Evolutionary conservation across 2,329 filamentous ascomycete genomes (phyloP), one percentile per base, ranked within the genome.

Genomic region (Harringtonia aguacate): DNA sequence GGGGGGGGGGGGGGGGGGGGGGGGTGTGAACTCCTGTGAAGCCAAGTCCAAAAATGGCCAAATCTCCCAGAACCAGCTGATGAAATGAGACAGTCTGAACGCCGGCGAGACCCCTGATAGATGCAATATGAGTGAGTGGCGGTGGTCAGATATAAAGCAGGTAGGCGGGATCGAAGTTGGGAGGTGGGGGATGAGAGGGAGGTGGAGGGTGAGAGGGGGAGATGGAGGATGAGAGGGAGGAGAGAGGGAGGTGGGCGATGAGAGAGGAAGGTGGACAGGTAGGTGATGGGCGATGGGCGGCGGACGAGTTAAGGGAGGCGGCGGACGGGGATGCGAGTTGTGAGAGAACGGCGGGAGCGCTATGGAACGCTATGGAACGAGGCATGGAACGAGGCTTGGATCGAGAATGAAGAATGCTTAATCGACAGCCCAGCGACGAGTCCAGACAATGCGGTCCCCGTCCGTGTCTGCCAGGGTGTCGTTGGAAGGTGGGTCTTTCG

Each of bases 401-500:
- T 3, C n/a, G 37, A 33, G 12, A 15, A 17, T 17, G 10, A 21
- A 21, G 20, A 4, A 8, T 20, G 30, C 22, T 29, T 38, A 48
- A 35, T 52, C 48, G n/a, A 47, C 42, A 17, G 47, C 46, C 45
- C 45, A 48, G 24, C 48, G 50, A 30, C 48, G 50, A 4, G 45
- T 50, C 44, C 48, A 52, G 14, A 50, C 46, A 24, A 43, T 38
- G 20, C 45, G 45, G 12, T 50, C 45, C 22, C 43, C 46, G 8
- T 43, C 46, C 4, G 44, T 36, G 17, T 50, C 50, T 2, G 47
- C 46, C 8, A 50, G 39, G n/a, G 29, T 39, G 36, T 41, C 44
- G 8, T 33, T 39, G 7, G 41, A 33, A 24, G 36, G 28, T 12
- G 20, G 15, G 28, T 31, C 31, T 20, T 21, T 28, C 4, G 30